Evolutionary conservation across 1,284 basidiomycete species (phyloP).

Genomic region (Microstroma glucosiphilum): DNA sequence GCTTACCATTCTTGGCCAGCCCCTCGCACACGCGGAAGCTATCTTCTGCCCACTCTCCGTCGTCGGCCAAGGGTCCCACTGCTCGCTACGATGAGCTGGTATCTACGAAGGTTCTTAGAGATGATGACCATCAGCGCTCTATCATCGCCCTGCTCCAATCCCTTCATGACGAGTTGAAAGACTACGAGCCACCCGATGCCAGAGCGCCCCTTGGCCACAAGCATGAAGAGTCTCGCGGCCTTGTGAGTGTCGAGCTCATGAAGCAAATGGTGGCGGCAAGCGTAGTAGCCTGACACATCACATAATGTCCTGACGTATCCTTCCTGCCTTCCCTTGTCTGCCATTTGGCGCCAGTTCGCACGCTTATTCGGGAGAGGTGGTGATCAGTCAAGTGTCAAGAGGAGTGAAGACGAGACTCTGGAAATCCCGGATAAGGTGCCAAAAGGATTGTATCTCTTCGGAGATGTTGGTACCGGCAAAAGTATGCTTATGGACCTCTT

Average conservation of each 20-base stretch:
- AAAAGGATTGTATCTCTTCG: slow-evolving; percentile 90
- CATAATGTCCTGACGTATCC: slow-evolving; percentile 9
- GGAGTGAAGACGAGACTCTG: slow-evolving; percentile 14
- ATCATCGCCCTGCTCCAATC: slow-evolving; percentile 77
- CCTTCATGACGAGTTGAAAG: slow-evolving; percentile 67
- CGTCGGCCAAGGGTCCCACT: slow-evolving; percentile 54
- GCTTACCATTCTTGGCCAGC: too few species aligned
- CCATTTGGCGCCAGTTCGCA: slow-evolving; percentile 4
- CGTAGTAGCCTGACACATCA: neutral
- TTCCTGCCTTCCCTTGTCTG: slow-evolving; percentile 6
- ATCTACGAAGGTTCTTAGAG: slow-evolving; percentile 62
- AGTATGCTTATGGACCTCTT: slow-evolving; percentile 99
- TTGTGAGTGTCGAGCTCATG: neutral
- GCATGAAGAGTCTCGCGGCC: slow-evolving; percentile 14
- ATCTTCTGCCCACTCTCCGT: too few species aligned
- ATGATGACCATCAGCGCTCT: slow-evolving; percentile 74
- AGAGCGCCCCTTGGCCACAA: slow-evolving; percentile 29
- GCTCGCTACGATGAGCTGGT: slow-evolving; percentile 71
- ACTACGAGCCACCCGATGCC: slow-evolving; percentile 55
- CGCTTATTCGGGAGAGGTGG: slow-evolving; percentile 19
- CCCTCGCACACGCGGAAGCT: too few species aligned
- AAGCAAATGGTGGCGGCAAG: too few species aligned
- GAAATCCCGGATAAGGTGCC: slow-evolving; percentile 59
- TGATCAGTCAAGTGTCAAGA: slow-evolving; percentile 14
- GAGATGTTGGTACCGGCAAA: slow-evolving; percentile 87